phyloP scores from a whole-genome alignment of 148 eudicot species.

The Vaccinium vitisidaea region DNA sequence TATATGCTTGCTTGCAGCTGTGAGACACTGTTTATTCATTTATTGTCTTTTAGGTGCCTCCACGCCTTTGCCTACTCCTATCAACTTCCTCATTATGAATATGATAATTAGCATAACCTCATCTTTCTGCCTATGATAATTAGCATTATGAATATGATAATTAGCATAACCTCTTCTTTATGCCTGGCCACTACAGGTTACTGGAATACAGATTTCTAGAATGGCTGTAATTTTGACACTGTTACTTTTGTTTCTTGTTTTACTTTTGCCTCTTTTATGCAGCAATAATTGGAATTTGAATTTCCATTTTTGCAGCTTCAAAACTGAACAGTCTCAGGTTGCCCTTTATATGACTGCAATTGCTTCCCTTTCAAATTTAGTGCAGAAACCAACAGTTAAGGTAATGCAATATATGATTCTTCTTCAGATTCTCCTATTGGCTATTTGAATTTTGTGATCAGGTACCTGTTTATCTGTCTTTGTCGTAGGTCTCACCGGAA shows the following conservation, averaged over 20 bases:
- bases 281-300: background rate
- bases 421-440: background rate
- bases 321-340: slow-evolving; percentile 72
- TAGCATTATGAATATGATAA: background rate
- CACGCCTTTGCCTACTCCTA: background rate
- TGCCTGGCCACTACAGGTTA: background rate
- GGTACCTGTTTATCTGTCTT: background rate
- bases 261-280: background rate
- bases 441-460: background rate
- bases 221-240: background rate
- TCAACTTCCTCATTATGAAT: background rate
- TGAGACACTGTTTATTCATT: background rate
- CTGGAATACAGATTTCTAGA: background rate
- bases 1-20: slow-evolving; percentile 1
- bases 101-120: background rate
- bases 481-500: slow-evolving; percentile 60
- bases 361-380: slow-evolving; percentile 73
- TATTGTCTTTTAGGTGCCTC: background rate
- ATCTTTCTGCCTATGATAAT: background rate
- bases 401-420: slow-evolving; percentile 30
- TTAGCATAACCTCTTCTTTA: background rate
- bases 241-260: background rate
- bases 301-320: slow-evolving; percentile 53
- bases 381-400: slow-evolving; percentile 70
- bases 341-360: slow-evolving; percentile 80